These are phyloP conservation scores for Penicillium glabrum DNA, from an alignment of 2,329 filamentous ascomycete genomes.

Conservation along the genomic window DNA sequence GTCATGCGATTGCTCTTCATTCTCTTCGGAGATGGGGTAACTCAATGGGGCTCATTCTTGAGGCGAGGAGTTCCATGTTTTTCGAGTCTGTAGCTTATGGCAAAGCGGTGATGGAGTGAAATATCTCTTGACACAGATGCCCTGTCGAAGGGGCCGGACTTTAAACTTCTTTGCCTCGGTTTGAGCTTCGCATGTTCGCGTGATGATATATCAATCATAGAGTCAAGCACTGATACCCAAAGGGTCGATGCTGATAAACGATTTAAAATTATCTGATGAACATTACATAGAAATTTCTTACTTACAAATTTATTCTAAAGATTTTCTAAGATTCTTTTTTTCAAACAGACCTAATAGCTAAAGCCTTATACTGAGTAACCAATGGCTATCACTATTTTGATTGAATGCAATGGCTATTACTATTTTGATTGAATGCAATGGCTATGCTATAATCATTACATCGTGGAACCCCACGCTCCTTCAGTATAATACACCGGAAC, in stretches of 20 bases:
- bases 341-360: too few species aligned
- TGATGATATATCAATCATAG: conserved; percentile 95
- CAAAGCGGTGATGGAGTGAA: conserved; percentile 47
- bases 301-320: neutral
- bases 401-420: neutral
- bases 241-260: conserved; percentile 49
- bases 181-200: conserved; percentile 52
- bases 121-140: conserved; percentile 48
- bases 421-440: conserved; percentile 6
- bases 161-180: conserved; percentile 18
- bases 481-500: conserved; percentile 14
- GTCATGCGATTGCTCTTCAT: conserved; percentile 89
- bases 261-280: conserved; percentile 53
- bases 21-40: conserved; percentile 61
- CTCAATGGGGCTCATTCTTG: conserved; percentile 99
- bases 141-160: conserved; percentile 70
- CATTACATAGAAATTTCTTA: conserved; percentile 17
- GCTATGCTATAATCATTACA: conserved; percentile 17
- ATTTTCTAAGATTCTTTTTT: too few species aligned
- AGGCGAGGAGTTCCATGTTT: conserved; percentile 77
- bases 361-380: neutral
- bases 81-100: conserved; percentile 55
- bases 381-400: neutral
- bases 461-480: conserved; percentile 9
- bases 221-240: conserved; percentile 86